Evolutionary conservation across 2,329 filamentous ascomycete genomes (phyloP), one percentile per base, ranked within the genome.

Genomic region (Neopestalotiopsis rosae): DNA sequence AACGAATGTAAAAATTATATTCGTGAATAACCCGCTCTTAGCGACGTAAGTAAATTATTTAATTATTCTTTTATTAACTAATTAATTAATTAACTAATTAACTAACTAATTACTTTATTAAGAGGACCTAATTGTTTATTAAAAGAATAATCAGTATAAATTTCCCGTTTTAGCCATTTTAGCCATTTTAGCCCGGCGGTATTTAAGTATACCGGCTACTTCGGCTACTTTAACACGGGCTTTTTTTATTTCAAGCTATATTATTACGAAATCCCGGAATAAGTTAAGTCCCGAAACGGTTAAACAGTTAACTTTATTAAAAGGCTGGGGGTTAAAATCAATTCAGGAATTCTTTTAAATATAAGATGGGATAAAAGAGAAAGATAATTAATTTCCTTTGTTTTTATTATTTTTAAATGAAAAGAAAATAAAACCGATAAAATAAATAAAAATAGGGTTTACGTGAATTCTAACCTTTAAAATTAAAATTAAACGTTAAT

Each of bases 311-410:
- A 32, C n/a, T 56, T 61, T 24, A 28, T 49, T 62, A 42, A 67
- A 61, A 62, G 34, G 32, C 52, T 49, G 14, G 20, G 5, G 45
- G 52, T 20, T 67, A 28, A 42, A 67, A 67, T 49, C 12, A 24
- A 24, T 67, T 13, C 32, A 52, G 42, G 5, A 20, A 40, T 56
- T 67, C 3, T 28, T 38, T 13, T 20, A 2, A 24, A 24, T 24
- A 2, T 24, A 24, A 24, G 24, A 24, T 24, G 24, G 24, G 24
- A 24, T 24, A 24, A 24, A 24, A 24, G 24, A 24, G 24, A 24
- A 24, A 24, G 24, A 24, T 24, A 24, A 24, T 24, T 24, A 24
- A 2, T 24, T 24, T 24, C 24, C 24, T 24, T 24, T 24, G 2
- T 24, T 24, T 24, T 24, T 24, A 24, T 24, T 24, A 24, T 24